Evolutionary conservation across 202 grass and related monocot species (phyloP).

Genomic region (Saccharum hybrid): DNA sequence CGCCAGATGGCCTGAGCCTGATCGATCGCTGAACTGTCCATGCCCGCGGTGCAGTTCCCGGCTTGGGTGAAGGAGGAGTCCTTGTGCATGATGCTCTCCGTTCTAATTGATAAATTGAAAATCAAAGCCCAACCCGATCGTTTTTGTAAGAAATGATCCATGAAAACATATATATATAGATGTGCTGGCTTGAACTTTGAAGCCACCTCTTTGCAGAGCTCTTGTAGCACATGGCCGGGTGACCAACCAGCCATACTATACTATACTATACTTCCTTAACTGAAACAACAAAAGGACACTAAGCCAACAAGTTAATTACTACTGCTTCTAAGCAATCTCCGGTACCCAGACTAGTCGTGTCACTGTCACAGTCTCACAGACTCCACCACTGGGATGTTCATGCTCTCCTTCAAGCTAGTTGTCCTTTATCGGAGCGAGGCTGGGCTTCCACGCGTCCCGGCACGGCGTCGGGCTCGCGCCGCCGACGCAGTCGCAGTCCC

Average conservation of each 20-base stretch:
- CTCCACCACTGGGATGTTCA: not conserved
- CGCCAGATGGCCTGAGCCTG: no score
- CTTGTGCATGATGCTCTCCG: no score
- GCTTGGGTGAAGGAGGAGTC: no score
- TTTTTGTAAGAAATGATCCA: no score
- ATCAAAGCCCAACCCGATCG: no score
- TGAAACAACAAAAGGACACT: not conserved
- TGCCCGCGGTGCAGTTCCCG: no score
- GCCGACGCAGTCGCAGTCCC: not conserved
- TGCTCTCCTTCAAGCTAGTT: not conserved
- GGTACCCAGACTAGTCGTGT: not conserved
- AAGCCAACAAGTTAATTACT: not conserved
- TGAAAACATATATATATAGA: no score
- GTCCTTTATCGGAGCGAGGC: slow-evolving; percentile 40
- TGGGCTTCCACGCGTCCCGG: slow-evolving; percentile 30
- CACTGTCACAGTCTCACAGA: no score
- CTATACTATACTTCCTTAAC: no score
- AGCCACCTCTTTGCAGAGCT: slow-evolving; percentile 26
- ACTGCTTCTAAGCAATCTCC: not conserved
- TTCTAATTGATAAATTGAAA: no score
- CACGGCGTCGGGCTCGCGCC: not conserved
- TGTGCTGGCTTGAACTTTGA: no score
- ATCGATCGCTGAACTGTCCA: no score
- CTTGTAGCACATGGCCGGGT: slow-evolving; percentile 3
- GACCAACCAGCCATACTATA: not conserved